A percentile compares a stretch with the other conserved stretches of the same genome.
Conservation (phyloP, 2,329 filamentous ascomycete genomes). For the Ceratocystis alfenasii region DNA sequence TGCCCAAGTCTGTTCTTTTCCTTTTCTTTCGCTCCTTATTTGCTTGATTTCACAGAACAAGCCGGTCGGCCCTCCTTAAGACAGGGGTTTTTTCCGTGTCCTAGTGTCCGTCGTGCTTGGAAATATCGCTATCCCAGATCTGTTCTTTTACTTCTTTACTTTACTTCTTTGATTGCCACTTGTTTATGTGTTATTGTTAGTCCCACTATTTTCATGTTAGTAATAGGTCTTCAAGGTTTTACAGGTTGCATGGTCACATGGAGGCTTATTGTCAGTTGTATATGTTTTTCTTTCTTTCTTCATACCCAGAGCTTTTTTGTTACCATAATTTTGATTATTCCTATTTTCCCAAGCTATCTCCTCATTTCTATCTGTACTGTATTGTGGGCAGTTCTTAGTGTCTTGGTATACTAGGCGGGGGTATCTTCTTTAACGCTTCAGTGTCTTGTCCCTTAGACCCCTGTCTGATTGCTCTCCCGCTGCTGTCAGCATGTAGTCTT, state of each 20-base stretch:
- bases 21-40: not conserved
- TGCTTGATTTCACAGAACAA: slow-evolving; percentile 2
- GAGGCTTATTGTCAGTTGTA: not conserved
- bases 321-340: not conserved
- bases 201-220: not conserved
- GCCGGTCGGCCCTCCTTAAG: not conserved
- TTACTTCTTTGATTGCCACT: not conserved
- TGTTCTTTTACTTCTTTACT: not conserved
- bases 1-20: not conserved
- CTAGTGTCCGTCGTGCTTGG: not conserved
- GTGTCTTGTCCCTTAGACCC: no score
- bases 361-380: not conserved
- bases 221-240: not conserved
- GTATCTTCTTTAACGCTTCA: no score
- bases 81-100: not conserved
- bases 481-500: not conserved
- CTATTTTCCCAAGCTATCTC: not conserved
- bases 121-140: slow-evolving; percentile 1
- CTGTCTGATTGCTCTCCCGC: not conserved
- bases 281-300: not conserved
- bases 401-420: no score
- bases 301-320: not conserved
- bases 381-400: not conserved
- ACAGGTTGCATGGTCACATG: not conserved
- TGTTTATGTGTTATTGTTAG: not conserved